A percentile compares a stretch with the other conserved stretches of the same genome.
Evolutionary conservation across 2,329 filamentous ascomycete species (phyloP).

Genomic region (Aureobasidium sp.): DNA sequence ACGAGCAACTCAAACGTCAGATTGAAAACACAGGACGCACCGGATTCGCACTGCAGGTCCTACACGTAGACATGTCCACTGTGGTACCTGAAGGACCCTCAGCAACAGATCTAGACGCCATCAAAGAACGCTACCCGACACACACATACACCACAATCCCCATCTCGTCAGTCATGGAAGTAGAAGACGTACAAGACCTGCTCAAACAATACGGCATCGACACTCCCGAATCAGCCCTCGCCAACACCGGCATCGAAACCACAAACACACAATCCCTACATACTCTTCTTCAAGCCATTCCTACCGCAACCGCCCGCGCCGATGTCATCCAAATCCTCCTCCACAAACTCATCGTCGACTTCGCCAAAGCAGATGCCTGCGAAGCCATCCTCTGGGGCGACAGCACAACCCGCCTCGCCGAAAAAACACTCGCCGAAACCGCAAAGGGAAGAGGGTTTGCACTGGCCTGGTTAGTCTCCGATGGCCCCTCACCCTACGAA

Average conservation of each 20-base stretch:
- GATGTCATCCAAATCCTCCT: conserved; percentile 66
- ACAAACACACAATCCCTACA: conserved; percentile 25
- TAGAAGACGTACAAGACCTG: conserved; percentile 9
- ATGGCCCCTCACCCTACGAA: conserved; percentile 56
- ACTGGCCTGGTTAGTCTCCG: conserved; percentile 71
- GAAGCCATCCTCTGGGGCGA: conserved; percentile 72
- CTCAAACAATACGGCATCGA: background rate
- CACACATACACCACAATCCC: conserved; percentile 55
- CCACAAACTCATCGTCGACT: conserved; percentile 59
- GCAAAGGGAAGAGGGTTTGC: conserved; percentile 84
- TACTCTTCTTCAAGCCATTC: conserved; percentile 52
- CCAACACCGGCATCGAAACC: background rate
- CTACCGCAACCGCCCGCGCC: conserved; percentile 64
- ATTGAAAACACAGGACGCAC: conserved; percentile 53
- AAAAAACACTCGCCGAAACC: conserved; percentile 75
- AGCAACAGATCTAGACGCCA: conserved; percentile 17
- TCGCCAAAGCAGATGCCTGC: conserved; percentile 52
- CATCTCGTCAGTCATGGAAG: conserved; percentile 49
- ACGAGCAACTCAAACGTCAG: conserved; percentile 59
- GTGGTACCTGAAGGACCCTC: conserved; percentile 36
- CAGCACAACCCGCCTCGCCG: conserved; percentile 79
- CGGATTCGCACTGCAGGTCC: conserved; percentile 57
- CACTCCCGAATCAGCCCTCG: background rate
- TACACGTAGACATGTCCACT: conserved; percentile 35
- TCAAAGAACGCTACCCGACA: conserved; percentile 53